These are phyloP conservation scores for Phytophthora foliorum DNA, from an alignment of 352 stramenopile genomes.

Conservation along the genomic window DNA sequence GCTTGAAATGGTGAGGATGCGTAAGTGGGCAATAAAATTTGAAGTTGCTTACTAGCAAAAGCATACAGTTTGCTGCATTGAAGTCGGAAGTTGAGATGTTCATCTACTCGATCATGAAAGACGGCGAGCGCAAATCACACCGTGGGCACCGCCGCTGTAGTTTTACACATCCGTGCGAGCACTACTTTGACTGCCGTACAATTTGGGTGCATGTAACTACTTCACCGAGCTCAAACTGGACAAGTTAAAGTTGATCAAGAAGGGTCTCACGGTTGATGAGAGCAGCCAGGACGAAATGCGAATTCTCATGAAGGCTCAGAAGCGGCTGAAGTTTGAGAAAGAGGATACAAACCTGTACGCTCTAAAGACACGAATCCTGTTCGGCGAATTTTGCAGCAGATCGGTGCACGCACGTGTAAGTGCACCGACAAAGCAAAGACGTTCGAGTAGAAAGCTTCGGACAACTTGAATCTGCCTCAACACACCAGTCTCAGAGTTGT, in stretches of 20 bases:
- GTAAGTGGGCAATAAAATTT: constrained; percentile 5
- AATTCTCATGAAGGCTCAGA: constrained; percentile 52
- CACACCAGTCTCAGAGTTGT: not conserved
- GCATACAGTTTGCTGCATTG: not conserved
- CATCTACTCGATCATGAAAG: constrained; percentile 32
- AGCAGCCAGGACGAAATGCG: constrained; percentile 47
- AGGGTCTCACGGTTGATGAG: constrained; percentile 40
- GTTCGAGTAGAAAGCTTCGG: not conserved
- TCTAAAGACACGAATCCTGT: constrained; percentile 32
- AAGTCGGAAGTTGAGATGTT: constrained; percentile 63
- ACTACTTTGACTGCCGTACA: not conserved
- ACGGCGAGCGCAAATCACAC: constrained; percentile 46
- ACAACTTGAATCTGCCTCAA: not conserved
- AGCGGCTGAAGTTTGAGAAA: constrained; percentile 49
- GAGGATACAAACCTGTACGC: constrained; percentile 47
- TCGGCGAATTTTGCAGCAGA: constrained; percentile 29
- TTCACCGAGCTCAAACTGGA: constrained; percentile 61
- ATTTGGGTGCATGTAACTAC: constrained; percentile 18
- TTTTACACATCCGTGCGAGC: not conserved
- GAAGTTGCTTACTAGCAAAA: not conserved
- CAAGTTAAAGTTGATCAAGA: constrained; percentile 46
- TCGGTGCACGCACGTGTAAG: constrained; percentile 17
- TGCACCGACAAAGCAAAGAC: not conserved
- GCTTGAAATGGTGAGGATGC: constrained; percentile 61
- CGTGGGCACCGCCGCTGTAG: constrained; percentile 35